Evolutionary conservation across 352 stramenopile genomes (phyloP).

Genomic region (Phytophthora macrochlamydospora): DNA sequence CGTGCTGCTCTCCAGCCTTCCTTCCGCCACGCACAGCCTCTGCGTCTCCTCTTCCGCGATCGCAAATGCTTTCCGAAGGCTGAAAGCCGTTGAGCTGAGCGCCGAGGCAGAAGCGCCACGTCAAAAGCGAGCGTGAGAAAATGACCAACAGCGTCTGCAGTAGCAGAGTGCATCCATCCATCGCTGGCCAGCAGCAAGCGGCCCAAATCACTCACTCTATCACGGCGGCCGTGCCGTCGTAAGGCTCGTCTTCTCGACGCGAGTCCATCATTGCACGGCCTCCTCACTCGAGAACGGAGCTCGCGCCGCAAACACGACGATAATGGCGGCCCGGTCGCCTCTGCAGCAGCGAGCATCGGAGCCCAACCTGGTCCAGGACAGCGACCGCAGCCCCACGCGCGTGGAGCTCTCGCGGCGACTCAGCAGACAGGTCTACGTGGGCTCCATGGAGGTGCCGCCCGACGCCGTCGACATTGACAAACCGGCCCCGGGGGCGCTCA

Average conservation of each 20-base stretch:
- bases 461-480: conserved; percentile 18
- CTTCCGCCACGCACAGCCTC: background rate
- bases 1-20: background rate
- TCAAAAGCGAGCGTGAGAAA: conserved; percentile 28
- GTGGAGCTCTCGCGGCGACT: conserved; percentile 36
- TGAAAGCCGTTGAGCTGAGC: background rate
- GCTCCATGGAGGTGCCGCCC: conserved; percentile 24
- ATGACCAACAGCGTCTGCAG: conserved; percentile 29
- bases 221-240: conserved; percentile 38
- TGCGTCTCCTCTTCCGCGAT: background rate
- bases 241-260: conserved; percentile 25
- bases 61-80: background rate
- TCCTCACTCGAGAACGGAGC: conserved; percentile 46
- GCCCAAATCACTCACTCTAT: conserved; percentile 33
- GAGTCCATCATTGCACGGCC: conserved; percentile 20
- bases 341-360: conserved; percentile 27
- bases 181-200: no score
- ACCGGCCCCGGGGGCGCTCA: conserved; percentile 9
- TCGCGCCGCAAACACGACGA: conserved; percentile 4
- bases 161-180: background rate
- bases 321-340: conserved; percentile 10
- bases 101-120: conserved; percentile 27
- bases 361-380: conserved; percentile 8
- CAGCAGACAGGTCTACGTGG: conserved; percentile 38
- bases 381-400: conserved; percentile 15